Conservation (phyloP, 2,329 filamentous ascomycete species). For the Penicillium vulpinum region DNA sequence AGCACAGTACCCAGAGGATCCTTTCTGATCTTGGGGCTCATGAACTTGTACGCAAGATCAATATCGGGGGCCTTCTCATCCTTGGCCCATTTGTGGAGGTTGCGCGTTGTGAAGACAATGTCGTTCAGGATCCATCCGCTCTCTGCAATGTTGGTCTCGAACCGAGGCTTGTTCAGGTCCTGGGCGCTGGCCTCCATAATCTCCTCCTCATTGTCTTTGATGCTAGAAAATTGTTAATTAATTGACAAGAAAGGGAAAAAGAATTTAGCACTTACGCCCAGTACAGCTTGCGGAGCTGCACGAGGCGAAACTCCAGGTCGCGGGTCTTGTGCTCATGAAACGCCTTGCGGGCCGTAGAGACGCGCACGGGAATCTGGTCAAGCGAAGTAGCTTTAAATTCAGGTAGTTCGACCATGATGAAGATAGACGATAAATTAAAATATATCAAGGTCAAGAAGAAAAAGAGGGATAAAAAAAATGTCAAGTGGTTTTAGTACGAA, state of each 20-base stretch:
- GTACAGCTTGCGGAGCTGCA: constrained; percentile 90
- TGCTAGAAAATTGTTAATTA: constrained; percentile 32
- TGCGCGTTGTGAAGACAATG: constrained; percentile 73
- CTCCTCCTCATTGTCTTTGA: constrained; percentile 73
- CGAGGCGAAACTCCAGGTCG: constrained; percentile 74
- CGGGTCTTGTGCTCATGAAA: constrained; percentile 81
- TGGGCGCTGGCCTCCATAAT: constrained; percentile 72
- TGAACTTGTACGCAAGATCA: constrained; percentile 63
- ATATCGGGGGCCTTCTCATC: constrained; percentile 76
- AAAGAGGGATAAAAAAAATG: neutral
- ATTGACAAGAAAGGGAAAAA: neutral
- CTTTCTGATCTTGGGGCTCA: constrained; percentile 76
- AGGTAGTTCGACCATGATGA: constrained; percentile 40
- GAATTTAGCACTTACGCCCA: constrained; percentile 64
- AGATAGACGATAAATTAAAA: neutral
- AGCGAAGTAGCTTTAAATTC: constrained; percentile 63
- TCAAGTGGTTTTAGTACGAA: neutral
- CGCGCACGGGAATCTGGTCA: constrained; percentile 64
- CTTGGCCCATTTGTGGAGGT: constrained; percentile 77
- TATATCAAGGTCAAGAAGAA: neutral
- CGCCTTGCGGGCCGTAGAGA: constrained; percentile 63
- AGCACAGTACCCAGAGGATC: constrained; percentile 82
- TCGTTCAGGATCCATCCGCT: constrained; percentile 78
- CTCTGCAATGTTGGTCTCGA: constrained; percentile 74
- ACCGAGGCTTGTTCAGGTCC: constrained; percentile 76